These are phyloP conservation scores for Aureobasidium musti DNA, from an alignment of 2,329 filamentous ascomycete species.

Conservation along the genomic window DNA sequence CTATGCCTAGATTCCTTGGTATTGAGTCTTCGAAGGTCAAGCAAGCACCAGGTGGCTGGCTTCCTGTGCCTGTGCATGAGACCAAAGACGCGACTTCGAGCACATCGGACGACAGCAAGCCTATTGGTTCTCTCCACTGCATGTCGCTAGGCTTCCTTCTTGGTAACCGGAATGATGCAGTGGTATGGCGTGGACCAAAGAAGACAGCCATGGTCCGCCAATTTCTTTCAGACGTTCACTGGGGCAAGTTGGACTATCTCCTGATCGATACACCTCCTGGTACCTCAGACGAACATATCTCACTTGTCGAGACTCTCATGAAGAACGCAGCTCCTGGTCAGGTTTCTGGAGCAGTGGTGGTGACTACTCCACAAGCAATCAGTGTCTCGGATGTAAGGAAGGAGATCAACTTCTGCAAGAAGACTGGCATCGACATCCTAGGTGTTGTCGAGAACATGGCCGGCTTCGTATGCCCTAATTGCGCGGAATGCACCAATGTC, in stretches of 20 bases:
- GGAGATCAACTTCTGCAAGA: constrained; percentile 88
- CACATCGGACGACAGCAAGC: constrained; percentile 31
- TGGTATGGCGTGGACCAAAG: constrained; percentile 97
- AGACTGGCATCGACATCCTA: constrained; percentile 75
- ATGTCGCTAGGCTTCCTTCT: constrained; percentile 95
- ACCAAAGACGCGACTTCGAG: constrained; percentile 40
- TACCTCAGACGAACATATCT: constrained; percentile 96
- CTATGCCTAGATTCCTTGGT: constrained; percentile 91
- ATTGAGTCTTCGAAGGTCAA: constrained; percentile 87
- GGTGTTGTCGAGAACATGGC: constrained; percentile 98
- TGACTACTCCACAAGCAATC: constrained; percentile 94
- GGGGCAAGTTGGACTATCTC: constrained; percentile 85
- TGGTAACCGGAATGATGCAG: constrained; percentile 78
- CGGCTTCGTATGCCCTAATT: constrained; percentile 78
- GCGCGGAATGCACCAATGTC: constrained; percentile 83
- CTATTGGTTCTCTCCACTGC: constrained; percentile 66
- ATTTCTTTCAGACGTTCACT: constrained; percentile 88
- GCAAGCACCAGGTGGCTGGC: constrained; percentile 88
- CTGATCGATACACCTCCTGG: constrained; percentile 95
- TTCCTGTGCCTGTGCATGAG: constrained; percentile 82
- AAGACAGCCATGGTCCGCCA: constrained; percentile 99
- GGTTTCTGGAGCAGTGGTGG: constrained; percentile 84
- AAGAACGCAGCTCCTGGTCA: constrained; percentile 57
- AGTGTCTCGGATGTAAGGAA: constrained; percentile 92
- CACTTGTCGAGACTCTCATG: constrained; percentile 71